Evolutionary conservation across 345 rosid genomes (phyloP).

Genomic region (Linum lewisii): DNA sequence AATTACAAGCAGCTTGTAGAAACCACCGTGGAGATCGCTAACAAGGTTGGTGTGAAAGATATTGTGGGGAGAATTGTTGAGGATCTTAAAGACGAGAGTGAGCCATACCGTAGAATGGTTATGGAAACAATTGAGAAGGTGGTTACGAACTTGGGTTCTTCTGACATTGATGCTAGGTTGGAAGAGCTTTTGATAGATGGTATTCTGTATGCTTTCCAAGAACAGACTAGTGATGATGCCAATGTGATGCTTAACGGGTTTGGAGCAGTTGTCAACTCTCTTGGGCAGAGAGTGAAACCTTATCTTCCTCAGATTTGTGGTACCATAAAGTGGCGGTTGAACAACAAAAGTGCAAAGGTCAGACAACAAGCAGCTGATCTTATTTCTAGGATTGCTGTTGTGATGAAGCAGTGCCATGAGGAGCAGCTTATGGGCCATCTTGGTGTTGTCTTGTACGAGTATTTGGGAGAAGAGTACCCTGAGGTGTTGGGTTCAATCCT

Average conservation of each 20-base stretch:
- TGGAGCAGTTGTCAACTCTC: constrained; percentile 94
- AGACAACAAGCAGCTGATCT: constrained; percentile 99
- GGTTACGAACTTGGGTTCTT: constrained; percentile 82
- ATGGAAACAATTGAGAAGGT: constrained; percentile 99
- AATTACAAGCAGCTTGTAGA: constrained; percentile 91
- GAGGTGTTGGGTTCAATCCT: constrained; percentile 96
- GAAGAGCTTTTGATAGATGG: constrained; percentile 98
- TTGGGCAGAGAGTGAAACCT: constrained; percentile 95
- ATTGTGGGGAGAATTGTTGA: constrained; percentile 84
- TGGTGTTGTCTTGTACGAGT: constrained; percentile 92
- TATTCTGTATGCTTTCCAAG: constrained; percentile 97
- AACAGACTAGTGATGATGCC: constrained; percentile 93
- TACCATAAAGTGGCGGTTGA: constrained; percentile 98
- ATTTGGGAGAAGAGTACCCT: constrained; percentile 97
- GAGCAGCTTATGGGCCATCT: constrained; percentile 99
- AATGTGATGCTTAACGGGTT: constrained; percentile 99
- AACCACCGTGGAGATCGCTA: constrained; percentile 95
- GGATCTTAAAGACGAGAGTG: constrained; percentile 96
- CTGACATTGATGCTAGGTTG: constrained; percentile 87
- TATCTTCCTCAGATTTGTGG: constrained; percentile 99
- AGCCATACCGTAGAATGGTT: constrained; percentile 86
- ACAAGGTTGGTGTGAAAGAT: constrained; percentile 94
- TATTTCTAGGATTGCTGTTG: constrained; percentile 91
- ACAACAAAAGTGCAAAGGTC: constrained; percentile 99
- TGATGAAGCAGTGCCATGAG: constrained; percentile 98